Evolutionary conservation across 2,329 filamentous ascomycete species (phyloP).

Genomic region (Paramyrothecium sp.): DNA sequence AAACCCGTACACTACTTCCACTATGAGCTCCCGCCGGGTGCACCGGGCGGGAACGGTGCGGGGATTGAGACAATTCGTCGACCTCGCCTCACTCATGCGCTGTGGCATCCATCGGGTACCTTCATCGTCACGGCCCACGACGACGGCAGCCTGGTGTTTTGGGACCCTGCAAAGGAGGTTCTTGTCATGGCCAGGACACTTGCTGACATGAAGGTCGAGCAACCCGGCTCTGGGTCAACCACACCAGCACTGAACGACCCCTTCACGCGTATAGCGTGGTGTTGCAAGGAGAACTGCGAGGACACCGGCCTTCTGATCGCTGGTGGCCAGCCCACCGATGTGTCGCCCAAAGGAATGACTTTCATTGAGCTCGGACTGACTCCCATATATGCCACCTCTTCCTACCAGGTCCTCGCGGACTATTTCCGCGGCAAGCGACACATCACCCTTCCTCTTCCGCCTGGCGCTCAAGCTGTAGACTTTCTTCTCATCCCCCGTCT

Average conservation of each 20-base stretch:
- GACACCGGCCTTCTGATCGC: conserved; percentile 87
- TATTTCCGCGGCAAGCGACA: conserved; percentile 79
- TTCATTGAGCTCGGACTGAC: conserved; percentile 88
- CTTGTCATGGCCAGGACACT: conserved; percentile 82
- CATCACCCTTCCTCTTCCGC: conserved; percentile 70
- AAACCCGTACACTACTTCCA: conserved; percentile 75
- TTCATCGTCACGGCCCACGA: conserved; percentile 86
- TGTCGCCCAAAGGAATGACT: conserved; percentile 72
- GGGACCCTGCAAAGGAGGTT: conserved; percentile 88
- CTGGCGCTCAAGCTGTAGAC: conserved; percentile 72
- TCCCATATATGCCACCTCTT: conserved; percentile 86
- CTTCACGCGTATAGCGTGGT: conserved; percentile 82
- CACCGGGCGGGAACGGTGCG: conserved; percentile 75
- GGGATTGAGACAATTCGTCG: conserved; percentile 61
- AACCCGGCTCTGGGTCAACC: conserved; percentile 52
- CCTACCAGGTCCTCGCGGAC: conserved; percentile 77
- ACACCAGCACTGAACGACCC: conserved; percentile 66
- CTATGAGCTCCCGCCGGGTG: conserved; percentile 78
- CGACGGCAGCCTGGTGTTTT: conserved; percentile 88
- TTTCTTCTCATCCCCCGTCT: conserved; percentile 80
- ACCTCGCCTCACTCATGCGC: conserved; percentile 75
- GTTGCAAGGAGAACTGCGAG: conserved; percentile 89
- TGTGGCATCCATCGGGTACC: conserved; percentile 94
- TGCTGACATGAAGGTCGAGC: conserved; percentile 70
- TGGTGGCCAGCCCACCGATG: conserved; percentile 70